A percentile compares a stretch with the other conserved stretches of the same genome.
phyloP scores from a whole-genome alignment of 768 basidiomycete species.

The Sistotremastrum suecicum region DNA sequence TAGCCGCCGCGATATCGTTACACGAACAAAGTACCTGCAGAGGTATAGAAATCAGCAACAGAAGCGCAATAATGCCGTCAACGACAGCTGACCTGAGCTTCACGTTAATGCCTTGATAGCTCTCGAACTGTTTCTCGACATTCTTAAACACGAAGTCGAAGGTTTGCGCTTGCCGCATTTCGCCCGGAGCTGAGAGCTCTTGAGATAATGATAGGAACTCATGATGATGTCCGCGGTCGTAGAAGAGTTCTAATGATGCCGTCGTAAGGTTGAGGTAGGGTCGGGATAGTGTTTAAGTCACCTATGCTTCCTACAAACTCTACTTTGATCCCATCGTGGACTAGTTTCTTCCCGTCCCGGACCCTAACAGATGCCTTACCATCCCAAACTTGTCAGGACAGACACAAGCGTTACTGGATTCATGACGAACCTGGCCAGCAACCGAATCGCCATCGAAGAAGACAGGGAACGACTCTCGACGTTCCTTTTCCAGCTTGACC shows the following conservation, averaged over 20 bases:
- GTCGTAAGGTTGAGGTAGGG: neutral
- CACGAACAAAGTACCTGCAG: conserved; percentile 78
- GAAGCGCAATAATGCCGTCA: neutral
- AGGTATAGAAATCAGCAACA: conserved; percentile 5
- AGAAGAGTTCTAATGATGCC: conserved; percentile 62
- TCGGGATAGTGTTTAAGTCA: conserved; percentile 20
- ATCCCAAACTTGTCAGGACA: neutral
- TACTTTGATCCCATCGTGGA: conserved; percentile 94
- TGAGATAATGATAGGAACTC: conserved; percentile 94
- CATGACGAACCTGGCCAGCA: conserved; percentile 54
- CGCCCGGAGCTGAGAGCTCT: conserved; percentile 90
- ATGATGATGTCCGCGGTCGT: conserved; percentile 95
- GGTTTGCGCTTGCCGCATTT: conserved; percentile 92
- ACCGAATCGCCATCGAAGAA: conserved; percentile 96
- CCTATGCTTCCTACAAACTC: conserved; percentile 96
- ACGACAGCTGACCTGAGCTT: conserved; percentile 57
- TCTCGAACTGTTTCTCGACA: conserved; percentile 98
- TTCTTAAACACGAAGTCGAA: conserved; percentile 98
- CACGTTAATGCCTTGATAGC: conserved; percentile 96
- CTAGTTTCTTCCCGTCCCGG: conserved; percentile 87
- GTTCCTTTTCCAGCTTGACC: conserved; percentile 81
- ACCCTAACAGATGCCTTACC: conserved; percentile 71
- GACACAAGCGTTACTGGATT: neutral
- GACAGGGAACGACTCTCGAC: conserved; percentile 71
- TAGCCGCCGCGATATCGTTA: conserved; percentile 81